Base-by-base conservation (phyloP, 2,329 filamentous ascomycete species). In the Clonostachys rhizophaga region DNA sequence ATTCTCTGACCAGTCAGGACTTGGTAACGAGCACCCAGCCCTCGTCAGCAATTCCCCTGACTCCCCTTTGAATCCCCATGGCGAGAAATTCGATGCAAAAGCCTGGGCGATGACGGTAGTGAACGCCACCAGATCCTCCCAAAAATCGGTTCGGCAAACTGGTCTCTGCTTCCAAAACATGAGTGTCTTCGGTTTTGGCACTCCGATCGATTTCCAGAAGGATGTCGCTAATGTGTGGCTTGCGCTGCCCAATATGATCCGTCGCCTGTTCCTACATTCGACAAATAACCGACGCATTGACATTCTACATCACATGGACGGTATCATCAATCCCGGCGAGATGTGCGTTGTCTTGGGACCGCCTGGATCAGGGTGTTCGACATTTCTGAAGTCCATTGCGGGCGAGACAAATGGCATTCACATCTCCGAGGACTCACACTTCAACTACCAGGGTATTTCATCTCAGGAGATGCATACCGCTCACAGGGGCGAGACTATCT, bases 321-420 rank as follows among this genome's bases (percentile, higher is more conserved):
- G 77, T n/a, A 46, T 79, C 1, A 70, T 81, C 5, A 63, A 76
- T 51, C 67, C 63, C 34, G 78, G 78, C 14, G 78, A 82, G 65
- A 75, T 81, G 71, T 62, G 81, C 30, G 71, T 78, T 14, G 78
- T 81, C 11, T 69, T 82, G 3, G 78, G 78, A 10, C 76, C 76
- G 40, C 78, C 79, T 5, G 68, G 68, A 4, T 58, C 62, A 1
- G 79, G 79, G n/a, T 89, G 84, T 54, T 83, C 83, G 9, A 87
- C 85, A 0, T 81, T 88, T 52, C 67, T 88, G 42, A 87, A 86
- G 47, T 52, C 59, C 6, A 42, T 64, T 8, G 59, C 61, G 3
- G 84, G 84, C 35, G 83, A 88, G 60, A 84, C 81, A 0, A 76
- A 86, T 50, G 84, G 83, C 14, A 76, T 86, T 51, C 75, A 75